Conservation (phyloP, 164 flowering plant species). For the Kalanchoe fedtschenkoi region DNA sequence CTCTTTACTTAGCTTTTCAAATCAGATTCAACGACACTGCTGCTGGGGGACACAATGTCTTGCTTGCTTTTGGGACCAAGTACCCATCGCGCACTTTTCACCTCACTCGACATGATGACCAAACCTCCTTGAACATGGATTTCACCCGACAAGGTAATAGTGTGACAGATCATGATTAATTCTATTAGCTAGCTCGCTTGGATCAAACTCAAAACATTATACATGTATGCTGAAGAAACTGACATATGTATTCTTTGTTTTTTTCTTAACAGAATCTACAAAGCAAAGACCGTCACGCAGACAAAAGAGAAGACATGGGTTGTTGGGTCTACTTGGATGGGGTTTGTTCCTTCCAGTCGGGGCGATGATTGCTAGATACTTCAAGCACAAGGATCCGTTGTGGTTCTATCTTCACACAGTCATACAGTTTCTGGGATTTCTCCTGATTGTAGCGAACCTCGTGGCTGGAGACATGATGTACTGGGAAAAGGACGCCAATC, state of each 20-base stretch:
- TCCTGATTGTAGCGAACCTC: conserved; percentile 41
- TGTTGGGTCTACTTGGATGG: conserved; percentile 62
- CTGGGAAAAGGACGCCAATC: conserved; percentile 19
- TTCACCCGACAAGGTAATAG: no score
- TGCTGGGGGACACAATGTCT: conserved; percentile 28
- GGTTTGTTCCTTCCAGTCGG: conserved; percentile 77
- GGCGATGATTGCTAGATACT: conserved; percentile 69
- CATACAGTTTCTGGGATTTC: conserved; percentile 60
- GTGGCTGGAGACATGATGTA: conserved; percentile 49
- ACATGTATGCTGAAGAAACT: no score
- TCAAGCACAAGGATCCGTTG: conserved; percentile 53
- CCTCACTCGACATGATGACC: conserved; percentile 54
- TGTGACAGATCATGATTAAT: no score
- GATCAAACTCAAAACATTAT: no score
- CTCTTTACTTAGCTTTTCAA: conserved; percentile 78
- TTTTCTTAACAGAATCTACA: no score
- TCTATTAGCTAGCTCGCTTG: no score
- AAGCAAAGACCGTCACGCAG: neutral
- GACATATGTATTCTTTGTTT: neutral
- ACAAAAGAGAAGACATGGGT: conserved; percentile 52
- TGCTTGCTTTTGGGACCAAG: conserved; percentile 47
- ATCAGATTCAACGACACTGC: conserved; percentile 28
- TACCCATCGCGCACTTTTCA: conserved; percentile 29
- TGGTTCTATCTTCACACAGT: conserved; percentile 73
- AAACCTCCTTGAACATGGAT: conserved; percentile 40